These are phyloP conservation scores for Larix kaempferi DNA, from an alignment of 75 land plant species.

Conservation along the genomic window DNA sequence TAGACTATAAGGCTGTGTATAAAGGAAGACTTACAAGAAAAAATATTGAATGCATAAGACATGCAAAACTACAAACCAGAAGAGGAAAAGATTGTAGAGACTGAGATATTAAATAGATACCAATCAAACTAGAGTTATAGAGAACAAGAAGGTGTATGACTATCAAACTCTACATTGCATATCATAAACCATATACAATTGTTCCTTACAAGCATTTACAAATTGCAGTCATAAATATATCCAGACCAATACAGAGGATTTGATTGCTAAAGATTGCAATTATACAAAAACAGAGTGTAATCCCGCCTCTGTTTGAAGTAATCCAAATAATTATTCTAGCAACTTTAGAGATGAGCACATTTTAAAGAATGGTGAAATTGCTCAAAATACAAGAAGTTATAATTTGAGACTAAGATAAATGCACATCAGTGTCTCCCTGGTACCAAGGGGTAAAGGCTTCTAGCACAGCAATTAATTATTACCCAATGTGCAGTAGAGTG, in stretches of 20 bases:
- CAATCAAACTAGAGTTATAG: not conserved
- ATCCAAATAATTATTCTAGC: too few relatives aligned
- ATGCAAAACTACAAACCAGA: not conserved
- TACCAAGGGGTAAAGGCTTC: slow-evolving; percentile 40
- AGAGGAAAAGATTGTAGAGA: not conserved
- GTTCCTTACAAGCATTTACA: not conserved
- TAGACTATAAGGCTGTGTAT: not conserved
- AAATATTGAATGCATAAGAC: not conserved
- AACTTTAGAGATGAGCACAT: too few relatives aligned
- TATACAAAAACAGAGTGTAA: too few relatives aligned
- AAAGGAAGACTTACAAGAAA: not conserved
- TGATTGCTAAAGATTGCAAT: too few relatives aligned
- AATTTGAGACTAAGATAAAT: too few relatives aligned
- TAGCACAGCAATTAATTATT: not conserved
- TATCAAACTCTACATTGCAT: not conserved
- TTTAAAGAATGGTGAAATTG: too few relatives aligned
- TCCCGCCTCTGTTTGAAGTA: too few relatives aligned
- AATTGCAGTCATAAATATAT: not conserved
- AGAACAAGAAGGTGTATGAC: not conserved
- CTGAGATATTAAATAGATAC: not conserved
- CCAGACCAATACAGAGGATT: too few relatives aligned
- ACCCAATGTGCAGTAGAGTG: too few relatives aligned
- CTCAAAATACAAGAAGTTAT: too few relatives aligned
- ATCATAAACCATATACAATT: not conserved
- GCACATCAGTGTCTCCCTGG: too few relatives aligned